These are phyloP conservation scores for Ogataea siamensis DNA, from an alignment of 805 yeast species.

Conservation along the genomic window DNA sequence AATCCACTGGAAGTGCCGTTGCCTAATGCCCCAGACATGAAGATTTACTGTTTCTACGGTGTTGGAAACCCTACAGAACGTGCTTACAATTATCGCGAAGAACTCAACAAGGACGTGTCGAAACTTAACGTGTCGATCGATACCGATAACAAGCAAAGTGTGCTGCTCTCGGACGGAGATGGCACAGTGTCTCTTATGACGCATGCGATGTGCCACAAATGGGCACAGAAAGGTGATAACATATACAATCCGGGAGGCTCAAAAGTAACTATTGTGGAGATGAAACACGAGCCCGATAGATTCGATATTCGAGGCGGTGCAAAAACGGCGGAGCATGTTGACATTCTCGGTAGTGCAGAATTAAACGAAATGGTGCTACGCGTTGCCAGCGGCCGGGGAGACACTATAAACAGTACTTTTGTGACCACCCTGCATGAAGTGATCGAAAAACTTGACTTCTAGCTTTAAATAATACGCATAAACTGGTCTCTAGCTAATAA, in stretches of 20 bases:
- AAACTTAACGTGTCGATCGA: conserved; percentile 73
- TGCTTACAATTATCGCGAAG: conserved; percentile 81
- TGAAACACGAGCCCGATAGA: conserved; percentile 88
- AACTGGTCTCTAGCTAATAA: neutral
- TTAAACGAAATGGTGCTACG: conserved; percentile 80
- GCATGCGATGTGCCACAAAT: conserved; percentile 80
- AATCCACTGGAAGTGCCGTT: conserved; percentile 90
- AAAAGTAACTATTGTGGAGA: conserved; percentile 79
- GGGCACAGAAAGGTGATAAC: conserved; percentile 39
- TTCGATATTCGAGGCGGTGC: conserved; percentile 97
- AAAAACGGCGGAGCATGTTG: conserved; percentile 96
- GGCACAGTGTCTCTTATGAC: conserved; percentile 90
- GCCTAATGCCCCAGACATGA: conserved; percentile 92
- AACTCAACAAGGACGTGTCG: conserved; percentile 47
- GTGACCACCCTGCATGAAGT: conserved; percentile 62
- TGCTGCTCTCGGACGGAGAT: conserved; percentile 87
- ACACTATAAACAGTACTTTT: conserved; percentile 56
- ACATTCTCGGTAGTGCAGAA: conserved; percentile 89
- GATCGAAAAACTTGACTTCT: conserved; percentile 53
- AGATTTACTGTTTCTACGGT: conserved; percentile 87
- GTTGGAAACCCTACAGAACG: conserved; percentile 97
- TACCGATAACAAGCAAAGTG: conserved; percentile 61
- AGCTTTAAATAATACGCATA: neutral
- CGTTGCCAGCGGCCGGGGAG: conserved; percentile 82
- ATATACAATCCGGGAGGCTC: conserved; percentile 78